phyloP scores from a whole-genome alignment of 805 yeast species.

The Barnettozyma botsteinii region DNA sequence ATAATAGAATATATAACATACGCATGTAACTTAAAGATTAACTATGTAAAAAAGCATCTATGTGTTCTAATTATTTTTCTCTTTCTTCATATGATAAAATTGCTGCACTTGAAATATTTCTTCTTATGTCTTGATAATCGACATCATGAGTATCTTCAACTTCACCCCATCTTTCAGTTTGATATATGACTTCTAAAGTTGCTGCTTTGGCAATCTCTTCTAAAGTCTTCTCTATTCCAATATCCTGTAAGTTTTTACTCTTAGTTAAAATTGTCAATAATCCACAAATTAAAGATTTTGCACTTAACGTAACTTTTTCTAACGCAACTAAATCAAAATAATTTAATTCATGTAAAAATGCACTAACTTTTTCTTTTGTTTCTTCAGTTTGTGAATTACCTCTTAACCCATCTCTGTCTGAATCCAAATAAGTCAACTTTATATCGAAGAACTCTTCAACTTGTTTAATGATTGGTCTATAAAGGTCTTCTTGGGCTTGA shows the following conservation, averaged over 20 bases:
- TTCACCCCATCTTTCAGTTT: slow-evolving; percentile 93
- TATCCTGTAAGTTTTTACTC: slow-evolving; percentile 26
- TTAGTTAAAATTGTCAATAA: slow-evolving; percentile 51
- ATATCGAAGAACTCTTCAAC: slow-evolving; percentile 52
- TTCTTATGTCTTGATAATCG: slow-evolving; percentile 82
- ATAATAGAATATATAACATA: not conserved
- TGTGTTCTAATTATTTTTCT: not conserved
- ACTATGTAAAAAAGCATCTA: not conserved
- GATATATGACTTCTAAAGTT: slow-evolving; percentile 75
- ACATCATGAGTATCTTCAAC: slow-evolving; percentile 99
- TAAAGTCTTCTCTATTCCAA: slow-evolving; percentile 46
- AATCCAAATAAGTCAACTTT: slow-evolving; percentile 58
- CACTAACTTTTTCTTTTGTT: slow-evolving; percentile 53
- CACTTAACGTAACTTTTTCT: slow-evolving; percentile 81
- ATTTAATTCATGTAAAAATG: slow-evolving; percentile 59
- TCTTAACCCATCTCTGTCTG: slow-evolving; percentile 72
- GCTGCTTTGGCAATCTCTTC: slow-evolving; percentile 75
- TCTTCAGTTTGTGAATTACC: slow-evolving; percentile 69
- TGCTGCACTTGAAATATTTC: slow-evolving; percentile 78
- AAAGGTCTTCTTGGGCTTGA: slow-evolving; percentile 69
- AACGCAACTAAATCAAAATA: slow-evolving; percentile 80
- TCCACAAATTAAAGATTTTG: slow-evolving; percentile 85
- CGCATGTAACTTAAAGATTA: not conserved
- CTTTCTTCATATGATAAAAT: slow-evolving; percentile 38
- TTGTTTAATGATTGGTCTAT: slow-evolving; percentile 65